Conservation (phyloP, 129 eudicot genomes). For the Tagetes patula region DNA sequence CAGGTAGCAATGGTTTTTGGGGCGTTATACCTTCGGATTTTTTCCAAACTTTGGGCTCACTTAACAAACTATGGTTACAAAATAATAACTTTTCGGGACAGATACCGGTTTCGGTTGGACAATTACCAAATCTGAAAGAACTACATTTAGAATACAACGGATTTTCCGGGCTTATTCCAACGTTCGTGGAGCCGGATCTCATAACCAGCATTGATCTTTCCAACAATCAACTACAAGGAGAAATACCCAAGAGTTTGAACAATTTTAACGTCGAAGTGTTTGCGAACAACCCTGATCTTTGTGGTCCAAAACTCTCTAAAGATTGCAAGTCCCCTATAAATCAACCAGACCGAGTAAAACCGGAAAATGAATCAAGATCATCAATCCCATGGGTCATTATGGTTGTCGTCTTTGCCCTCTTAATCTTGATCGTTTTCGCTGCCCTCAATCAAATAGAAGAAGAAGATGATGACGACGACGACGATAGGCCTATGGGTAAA, state of each 20-base stretch:
- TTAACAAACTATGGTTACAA: slow-evolving; percentile 62
- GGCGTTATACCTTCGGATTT: slow-evolving; percentile 61
- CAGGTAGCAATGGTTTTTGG: slow-evolving; percentile 47
- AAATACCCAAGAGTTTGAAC: slow-evolving; percentile 53
- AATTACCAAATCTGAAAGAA: slow-evolving; percentile 42
- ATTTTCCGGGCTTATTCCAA: slow-evolving; percentile 61
- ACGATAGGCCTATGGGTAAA: slow-evolving; percentile 32
- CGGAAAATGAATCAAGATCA: background rate
- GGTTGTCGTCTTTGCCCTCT: slow-evolving; percentile 39
- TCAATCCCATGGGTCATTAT: slow-evolving; percentile 46
- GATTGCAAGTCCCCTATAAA: slow-evolving; percentile 33
- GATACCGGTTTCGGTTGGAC: slow-evolving; percentile 51
- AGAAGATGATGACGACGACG: background rate
- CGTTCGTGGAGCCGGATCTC: slow-evolving; percentile 34
- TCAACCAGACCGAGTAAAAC: background rate
- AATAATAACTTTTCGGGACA: slow-evolving; percentile 57
- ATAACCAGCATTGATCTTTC: slow-evolving; percentile 48
- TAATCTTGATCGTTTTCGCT: slow-evolving; percentile 41
- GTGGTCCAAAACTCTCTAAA: slow-evolving; percentile 43
- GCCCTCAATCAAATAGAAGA: slow-evolving; percentile 34
- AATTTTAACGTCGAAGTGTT: slow-evolving; percentile 45
- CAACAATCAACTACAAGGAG: slow-evolving; percentile 57
- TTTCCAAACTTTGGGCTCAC: slow-evolving; percentile 46
- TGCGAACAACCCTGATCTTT: slow-evolving; percentile 51
- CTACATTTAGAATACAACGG: slow-evolving; percentile 50